A percentile compares a stretch with the other conserved stretches of the same genome.
Evolutionary conservation across 805 yeast species (phyloP).

Genomic region (Yarrowia deformans): DNA sequence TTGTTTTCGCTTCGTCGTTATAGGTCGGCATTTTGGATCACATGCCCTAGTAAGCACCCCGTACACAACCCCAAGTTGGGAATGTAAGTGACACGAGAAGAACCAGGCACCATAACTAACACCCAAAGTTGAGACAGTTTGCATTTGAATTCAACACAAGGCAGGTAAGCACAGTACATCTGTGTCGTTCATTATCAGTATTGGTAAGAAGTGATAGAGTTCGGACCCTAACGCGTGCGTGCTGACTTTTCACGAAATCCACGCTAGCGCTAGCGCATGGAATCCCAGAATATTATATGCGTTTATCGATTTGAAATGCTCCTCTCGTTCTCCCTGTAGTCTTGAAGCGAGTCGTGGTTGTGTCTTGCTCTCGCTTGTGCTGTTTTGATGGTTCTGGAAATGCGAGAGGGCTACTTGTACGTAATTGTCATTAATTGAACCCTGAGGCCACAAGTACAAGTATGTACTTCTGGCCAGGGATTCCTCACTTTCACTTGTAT

Average conservation of each 20-base stretch:
- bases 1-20: background rate
- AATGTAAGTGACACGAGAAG: background rate
- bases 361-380: no score
- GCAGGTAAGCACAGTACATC: background rate
- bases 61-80: background rate
- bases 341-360: no score
- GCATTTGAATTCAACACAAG: background rate
- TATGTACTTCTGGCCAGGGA: no score
- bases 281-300: background rate
- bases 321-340: no score
- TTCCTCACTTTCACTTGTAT: no score
- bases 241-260: background rate
- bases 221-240: slow-evolving; percentile 24
- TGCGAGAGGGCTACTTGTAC: no score
- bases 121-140: background rate
- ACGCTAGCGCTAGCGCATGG: slow-evolving; percentile 22
- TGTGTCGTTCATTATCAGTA: background rate
- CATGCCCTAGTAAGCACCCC: background rate
- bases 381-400: no score
- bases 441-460: no score
- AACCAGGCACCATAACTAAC: background rate
- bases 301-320: background rate
- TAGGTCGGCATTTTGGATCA: background rate
- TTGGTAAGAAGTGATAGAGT: background rate
- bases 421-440: no score